Conservation (phyloP, 768 basidiomycete species). For the Boletus edulis region DNA sequence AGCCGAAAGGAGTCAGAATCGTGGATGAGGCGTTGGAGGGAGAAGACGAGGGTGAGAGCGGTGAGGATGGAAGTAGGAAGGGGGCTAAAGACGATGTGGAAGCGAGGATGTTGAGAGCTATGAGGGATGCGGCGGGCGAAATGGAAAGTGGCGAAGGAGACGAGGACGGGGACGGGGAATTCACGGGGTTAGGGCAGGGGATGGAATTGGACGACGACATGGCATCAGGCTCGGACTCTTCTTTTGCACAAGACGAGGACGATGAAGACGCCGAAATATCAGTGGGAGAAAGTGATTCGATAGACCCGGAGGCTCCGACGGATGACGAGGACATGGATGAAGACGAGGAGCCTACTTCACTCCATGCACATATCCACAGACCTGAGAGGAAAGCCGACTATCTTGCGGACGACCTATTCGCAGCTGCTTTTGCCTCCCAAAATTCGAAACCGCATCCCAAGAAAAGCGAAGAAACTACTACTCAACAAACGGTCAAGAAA, state of each 20-base stretch:
- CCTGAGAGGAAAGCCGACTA: constrained; percentile 43
- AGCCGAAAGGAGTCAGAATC: constrained; percentile 14
- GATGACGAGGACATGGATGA: constrained; percentile 22
- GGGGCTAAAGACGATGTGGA: constrained; percentile 19
- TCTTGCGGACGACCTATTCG: constrained; percentile 66
- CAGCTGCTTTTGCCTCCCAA: constrained; percentile 48
- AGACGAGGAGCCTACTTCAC: constrained; percentile 1
- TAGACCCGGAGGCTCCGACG: constrained; percentile 12
- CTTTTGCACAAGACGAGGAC: constrained; percentile 13
- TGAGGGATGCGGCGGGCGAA: constrained; percentile 29
- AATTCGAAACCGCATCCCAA: constrained; percentile 7
- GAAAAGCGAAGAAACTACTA: constrained; percentile 25
- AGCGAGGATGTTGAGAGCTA: constrained; percentile 27
- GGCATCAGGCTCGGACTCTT: constrained; percentile 13
- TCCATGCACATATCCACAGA: background rate
- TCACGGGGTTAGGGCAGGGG: constrained; percentile 5
- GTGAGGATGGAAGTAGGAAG: constrained; percentile 24
- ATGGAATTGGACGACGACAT: constrained; percentile 9
- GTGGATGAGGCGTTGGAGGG: constrained; percentile 7
- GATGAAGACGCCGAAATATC: constrained; percentile 13
- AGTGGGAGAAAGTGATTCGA: constrained; percentile 3
- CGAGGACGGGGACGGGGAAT: constrained; percentile 16
- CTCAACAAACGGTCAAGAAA: constrained; percentile 25
- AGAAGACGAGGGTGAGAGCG: constrained; percentile 25
- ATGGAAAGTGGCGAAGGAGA: constrained; percentile 12